These are phyloP conservation scores for Styphnolobium japonicum DNA, from an alignment of 306 rosid species.

Conservation along the genomic window DNA sequence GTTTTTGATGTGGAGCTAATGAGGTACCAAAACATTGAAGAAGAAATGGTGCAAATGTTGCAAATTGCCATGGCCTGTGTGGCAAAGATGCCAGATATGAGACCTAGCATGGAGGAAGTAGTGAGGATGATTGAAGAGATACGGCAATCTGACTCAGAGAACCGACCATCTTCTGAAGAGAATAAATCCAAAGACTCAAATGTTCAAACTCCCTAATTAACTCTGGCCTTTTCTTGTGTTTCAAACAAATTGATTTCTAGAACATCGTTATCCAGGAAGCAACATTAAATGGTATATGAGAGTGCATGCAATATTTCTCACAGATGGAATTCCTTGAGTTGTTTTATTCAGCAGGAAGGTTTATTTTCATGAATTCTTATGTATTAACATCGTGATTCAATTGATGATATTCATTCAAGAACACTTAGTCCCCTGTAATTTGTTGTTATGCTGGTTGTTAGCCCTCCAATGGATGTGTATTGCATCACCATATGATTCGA, in stretches of 20 bases:
- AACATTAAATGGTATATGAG: constrained; percentile 38
- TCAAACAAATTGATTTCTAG: constrained; percentile 25
- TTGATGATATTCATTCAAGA: constrained; percentile 43
- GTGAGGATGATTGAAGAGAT: constrained; percentile 92
- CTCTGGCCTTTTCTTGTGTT: constrained; percentile 18
- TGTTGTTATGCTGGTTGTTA: background rate
- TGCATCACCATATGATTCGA: background rate
- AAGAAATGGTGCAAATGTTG: constrained; percentile 98
- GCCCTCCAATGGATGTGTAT: background rate
- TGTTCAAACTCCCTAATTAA: constrained; percentile 68
- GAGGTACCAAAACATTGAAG: constrained; percentile 89
- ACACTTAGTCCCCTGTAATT: constrained; percentile 9
- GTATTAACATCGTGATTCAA: constrained; percentile 49
- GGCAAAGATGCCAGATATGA: constrained; percentile 78
- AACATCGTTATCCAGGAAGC: constrained; percentile 36
- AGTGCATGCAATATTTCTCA: constrained; percentile 31
- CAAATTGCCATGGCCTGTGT: constrained; percentile 95
- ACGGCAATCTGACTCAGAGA: constrained; percentile 95
- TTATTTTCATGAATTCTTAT: constrained; percentile 43
- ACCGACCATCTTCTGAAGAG: constrained; percentile 92
- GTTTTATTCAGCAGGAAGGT: constrained; percentile 24
- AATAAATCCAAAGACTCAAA: constrained; percentile 82
- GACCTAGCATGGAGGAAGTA: constrained; percentile 88
- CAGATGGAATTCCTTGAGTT: constrained; percentile 26
- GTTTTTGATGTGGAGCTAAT: constrained; percentile 91